Conservation (phyloP, 78 protist genomes). For the Dictyostelium brefeldianum region DNA sequence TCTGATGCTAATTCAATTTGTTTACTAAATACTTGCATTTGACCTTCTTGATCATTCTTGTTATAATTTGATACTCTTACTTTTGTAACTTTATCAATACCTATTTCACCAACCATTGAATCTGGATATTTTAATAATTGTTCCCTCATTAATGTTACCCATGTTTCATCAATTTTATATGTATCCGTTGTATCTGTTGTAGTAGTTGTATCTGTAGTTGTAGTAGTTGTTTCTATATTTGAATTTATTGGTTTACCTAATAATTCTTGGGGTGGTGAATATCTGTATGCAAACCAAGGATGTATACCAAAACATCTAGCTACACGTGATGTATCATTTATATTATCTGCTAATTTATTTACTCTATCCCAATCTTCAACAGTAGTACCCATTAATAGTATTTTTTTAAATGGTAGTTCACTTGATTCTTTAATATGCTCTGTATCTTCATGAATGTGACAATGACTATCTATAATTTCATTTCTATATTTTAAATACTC, state of each 20-base stretch:
- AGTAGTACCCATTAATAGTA: constrained; percentile 63
- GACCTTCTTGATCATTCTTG: constrained; percentile 46
- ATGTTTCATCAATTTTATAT: neutral
- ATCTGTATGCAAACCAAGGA: constrained; percentile 59
- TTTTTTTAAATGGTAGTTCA: neutral
- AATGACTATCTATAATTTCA: constrained; percentile 52
- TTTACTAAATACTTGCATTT: constrained; percentile 4
- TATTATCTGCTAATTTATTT: constrained; percentile 2
- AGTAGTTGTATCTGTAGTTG: neutral
- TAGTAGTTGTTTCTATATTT: too few species aligned
- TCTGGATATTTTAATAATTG: constrained; percentile 18
- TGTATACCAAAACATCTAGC: constrained; percentile 62
- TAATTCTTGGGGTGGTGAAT: constrained; percentile 35
- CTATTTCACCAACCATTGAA: constrained; percentile 72
- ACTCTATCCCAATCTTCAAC: constrained; percentile 67
- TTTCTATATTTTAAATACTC: neutral
- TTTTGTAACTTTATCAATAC: constrained; percentile 57
- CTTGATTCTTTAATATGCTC: neutral
- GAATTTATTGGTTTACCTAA: constrained; percentile 4
- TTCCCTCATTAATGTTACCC: neutral
- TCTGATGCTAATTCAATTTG: constrained; percentile 41
- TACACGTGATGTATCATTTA: neutral
- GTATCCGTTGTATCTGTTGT: neutral
- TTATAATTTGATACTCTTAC: constrained; percentile 2
- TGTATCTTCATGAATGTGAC: constrained; percentile 66